Conservation (phyloP, 2,329 filamentous ascomycete species). For the Orbilia oligospora region DNA sequence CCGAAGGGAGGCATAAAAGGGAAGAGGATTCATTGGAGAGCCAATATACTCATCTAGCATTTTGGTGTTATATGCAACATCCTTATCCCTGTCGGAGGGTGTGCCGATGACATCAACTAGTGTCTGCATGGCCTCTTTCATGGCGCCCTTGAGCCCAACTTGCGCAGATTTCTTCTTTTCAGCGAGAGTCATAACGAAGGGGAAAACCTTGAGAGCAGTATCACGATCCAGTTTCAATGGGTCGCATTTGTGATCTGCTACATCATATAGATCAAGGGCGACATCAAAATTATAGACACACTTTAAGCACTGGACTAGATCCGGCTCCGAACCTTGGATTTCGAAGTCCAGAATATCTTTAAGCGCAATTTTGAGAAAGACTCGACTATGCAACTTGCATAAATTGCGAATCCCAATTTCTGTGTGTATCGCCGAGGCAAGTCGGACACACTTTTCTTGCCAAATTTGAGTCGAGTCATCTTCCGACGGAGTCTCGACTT, state of each 20-base stretch:
- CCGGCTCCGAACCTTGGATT: slow-evolving; percentile 82
- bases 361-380: slow-evolving; percentile 90
- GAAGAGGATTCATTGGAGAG: slow-evolving; percentile 83
- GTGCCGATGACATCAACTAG: slow-evolving; percentile 87
- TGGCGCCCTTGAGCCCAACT: slow-evolving; percentile 86
- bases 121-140: slow-evolving; percentile 91
- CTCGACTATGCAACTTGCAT: slow-evolving; percentile 82
- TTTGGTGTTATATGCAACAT: slow-evolving; percentile 88
- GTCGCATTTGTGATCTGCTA: slow-evolving; percentile 84
- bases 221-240: slow-evolving; percentile 82
- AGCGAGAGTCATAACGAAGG: slow-evolving; percentile 85
- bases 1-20: slow-evolving; percentile 83
- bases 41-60: slow-evolving; percentile 86
- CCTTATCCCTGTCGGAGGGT: slow-evolving; percentile 69
- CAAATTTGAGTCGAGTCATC: slow-evolving; percentile 45
- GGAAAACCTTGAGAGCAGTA: slow-evolving; percentile 84
- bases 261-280: slow-evolving; percentile 69
- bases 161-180: slow-evolving; percentile 87
- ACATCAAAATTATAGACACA: slow-evolving; percentile 64
- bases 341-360: slow-evolving; percentile 82
- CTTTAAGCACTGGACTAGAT: slow-evolving; percentile 75
- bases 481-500: slow-evolving; percentile 51
- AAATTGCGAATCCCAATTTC: slow-evolving; percentile 85
- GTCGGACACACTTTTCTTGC: slow-evolving; percentile 73
- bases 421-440: slow-evolving; percentile 86